Percentiles rank a stretch among this genome's conserved stretches.
Conservation (phyloP, 129 eudicot genomes). For the Flaveria bidentis region DNA sequence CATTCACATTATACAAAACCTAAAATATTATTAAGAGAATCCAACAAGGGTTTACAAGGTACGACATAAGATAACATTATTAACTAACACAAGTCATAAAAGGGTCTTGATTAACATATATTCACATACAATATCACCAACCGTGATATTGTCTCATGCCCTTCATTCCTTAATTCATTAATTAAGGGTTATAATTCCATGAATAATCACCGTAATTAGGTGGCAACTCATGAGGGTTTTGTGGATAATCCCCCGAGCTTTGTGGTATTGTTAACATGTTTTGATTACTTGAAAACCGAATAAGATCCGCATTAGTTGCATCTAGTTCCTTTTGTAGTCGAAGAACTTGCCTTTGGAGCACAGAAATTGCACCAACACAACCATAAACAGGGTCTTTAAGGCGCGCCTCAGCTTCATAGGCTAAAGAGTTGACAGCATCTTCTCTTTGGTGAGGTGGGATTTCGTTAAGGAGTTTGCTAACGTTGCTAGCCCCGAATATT, state of each 20-base stretch:
- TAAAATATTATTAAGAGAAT: constrained; percentile 7
- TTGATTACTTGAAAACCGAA: constrained; percentile 47
- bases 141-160: constrained; percentile 21
- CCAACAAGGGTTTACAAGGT: constrained; percentile 23
- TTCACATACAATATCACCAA: constrained; percentile 28
- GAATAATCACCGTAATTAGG: constrained; percentile 29
- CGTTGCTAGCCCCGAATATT: constrained; percentile 94
- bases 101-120: constrained; percentile 9
- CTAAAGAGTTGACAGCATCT: constrained; percentile 85
- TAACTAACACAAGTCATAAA: constrained; percentile 27
- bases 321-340: constrained; percentile 73
- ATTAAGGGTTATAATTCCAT: constrained; percentile 45
- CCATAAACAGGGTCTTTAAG: constrained; percentile 88
- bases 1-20: constrained; percentile 28
- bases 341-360: constrained; percentile 72
- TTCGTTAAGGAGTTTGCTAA: constrained; percentile 75
- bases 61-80: constrained; percentile 34
- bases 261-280: constrained; percentile 15
- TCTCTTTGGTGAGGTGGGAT: constrained; percentile 67
- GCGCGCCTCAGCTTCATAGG: constrained; percentile 85
- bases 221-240: constrained; percentile 29
- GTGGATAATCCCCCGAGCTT: constrained; percentile 19
- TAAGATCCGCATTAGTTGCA: constrained; percentile 65
- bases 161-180: constrained; percentile 25
- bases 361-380: constrained; percentile 82